Conservation (phyloP, 306 rosid species). For the Alnus glutinosa region DNA sequence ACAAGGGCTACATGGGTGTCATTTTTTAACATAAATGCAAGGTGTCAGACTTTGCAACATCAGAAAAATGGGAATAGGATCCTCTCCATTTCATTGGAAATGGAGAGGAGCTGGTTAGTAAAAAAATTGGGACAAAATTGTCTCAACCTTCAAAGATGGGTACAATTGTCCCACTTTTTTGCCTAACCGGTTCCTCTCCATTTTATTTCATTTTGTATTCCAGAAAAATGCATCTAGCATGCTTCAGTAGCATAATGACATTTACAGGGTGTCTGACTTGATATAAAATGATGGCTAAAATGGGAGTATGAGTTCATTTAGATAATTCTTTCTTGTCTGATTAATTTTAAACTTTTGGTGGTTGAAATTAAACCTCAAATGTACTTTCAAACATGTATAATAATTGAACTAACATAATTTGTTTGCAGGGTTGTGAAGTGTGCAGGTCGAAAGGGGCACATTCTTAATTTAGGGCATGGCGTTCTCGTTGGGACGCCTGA, state of each 20-base stretch:
- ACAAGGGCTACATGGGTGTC: constrained; percentile 2
- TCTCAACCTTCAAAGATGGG: no score
- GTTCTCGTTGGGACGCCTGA: constrained; percentile 95
- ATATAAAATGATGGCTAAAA: background rate
- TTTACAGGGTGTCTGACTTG: background rate
- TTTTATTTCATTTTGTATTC: no score
- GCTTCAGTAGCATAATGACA: background rate
- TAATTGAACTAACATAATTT: constrained; percentile 11
- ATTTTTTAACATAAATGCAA: background rate
- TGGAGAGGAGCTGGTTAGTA: no score
- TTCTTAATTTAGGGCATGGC: constrained; percentile 94
- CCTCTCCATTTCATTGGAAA: no score
- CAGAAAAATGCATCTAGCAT: background rate
- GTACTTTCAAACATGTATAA: background rate
- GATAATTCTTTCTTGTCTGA: background rate
- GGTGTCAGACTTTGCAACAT: background rate
- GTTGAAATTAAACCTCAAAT: background rate
- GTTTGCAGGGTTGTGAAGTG: constrained; percentile 79
- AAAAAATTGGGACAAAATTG: no score
- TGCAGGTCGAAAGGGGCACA: constrained; percentile 91
- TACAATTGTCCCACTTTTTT: no score
- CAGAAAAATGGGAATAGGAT: background rate
- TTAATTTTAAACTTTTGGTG: background rate
- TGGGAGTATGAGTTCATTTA: background rate
- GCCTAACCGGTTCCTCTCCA: no score